These are phyloP conservation scores for Neoboletus brunneissimus DNA, from an alignment of 768 basidiomycete species.

Conservation along the genomic window DNA sequence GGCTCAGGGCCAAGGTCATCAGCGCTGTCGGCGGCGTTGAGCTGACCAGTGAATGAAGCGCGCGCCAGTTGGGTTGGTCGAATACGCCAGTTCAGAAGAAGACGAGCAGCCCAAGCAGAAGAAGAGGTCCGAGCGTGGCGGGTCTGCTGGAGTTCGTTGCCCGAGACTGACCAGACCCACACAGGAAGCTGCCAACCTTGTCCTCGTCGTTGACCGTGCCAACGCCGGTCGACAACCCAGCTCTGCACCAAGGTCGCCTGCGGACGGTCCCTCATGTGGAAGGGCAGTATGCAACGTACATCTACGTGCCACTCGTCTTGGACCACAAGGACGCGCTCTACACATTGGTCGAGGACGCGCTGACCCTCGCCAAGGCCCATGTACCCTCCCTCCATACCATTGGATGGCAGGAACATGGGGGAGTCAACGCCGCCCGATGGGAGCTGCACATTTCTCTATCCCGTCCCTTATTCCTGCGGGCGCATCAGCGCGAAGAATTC, in stretches of 20 bases:
- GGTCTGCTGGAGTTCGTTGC: background rate
- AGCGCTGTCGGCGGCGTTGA: background rate
- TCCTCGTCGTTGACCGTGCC: conserved; percentile 45
- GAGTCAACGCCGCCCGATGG: conserved; percentile 4
- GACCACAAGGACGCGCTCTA: conserved; percentile 43
- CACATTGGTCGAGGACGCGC: conserved; percentile 44
- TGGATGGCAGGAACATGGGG: conserved; percentile 21
- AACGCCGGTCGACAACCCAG: conserved; percentile 66
- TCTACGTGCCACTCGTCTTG: conserved; percentile 65
- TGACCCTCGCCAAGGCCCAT: conserved; percentile 40
- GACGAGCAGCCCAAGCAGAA: conserved; percentile 31
- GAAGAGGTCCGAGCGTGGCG: conserved; percentile 37
- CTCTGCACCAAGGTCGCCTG: conserved; percentile 79
- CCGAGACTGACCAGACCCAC: background rate
- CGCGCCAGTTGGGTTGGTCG: conserved; percentile 36
- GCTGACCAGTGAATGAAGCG: conserved; percentile 23
- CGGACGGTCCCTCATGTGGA: conserved; percentile 78
- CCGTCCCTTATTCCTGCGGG: conserved; percentile 73
- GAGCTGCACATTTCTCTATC: conserved; percentile 86
- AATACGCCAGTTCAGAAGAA: conserved; percentile 52
- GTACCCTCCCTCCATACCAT: conserved; percentile 51
- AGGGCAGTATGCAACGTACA: conserved; percentile 80
- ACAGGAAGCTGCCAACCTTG: conserved; percentile 63
- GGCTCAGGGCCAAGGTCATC: background rate
- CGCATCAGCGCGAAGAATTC: conserved; percentile 76